These are phyloP conservation scores for Gremmenia infestans DNA, from an alignment of 2,329 filamentous ascomycete genomes.

Conservation along the genomic window DNA sequence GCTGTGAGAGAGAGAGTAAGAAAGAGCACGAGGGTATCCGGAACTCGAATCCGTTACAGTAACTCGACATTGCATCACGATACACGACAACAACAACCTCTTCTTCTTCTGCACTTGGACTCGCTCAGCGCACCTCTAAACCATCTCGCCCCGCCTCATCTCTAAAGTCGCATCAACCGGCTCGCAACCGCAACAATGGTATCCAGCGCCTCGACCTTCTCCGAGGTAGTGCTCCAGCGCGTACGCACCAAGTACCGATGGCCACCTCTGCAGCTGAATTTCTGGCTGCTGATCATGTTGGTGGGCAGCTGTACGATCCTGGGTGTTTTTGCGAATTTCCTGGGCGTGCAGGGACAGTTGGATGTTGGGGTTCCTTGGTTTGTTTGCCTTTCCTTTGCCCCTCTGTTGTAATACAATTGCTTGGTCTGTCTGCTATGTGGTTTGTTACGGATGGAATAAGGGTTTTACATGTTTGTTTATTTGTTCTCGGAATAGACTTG, in stretches of 20 bases:
- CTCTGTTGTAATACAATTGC: not conserved
- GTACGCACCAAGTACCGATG: constrained; percentile 51
- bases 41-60: too few relatives aligned
- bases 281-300: constrained; percentile 64
- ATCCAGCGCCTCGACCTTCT: constrained; percentile 23
- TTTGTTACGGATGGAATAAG: too few relatives aligned
- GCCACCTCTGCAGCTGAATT: constrained; percentile 61
- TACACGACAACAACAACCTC: too few relatives aligned
- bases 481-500: not conserved
- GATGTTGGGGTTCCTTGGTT: constrained; percentile 56
- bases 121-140: too few relatives aligned
- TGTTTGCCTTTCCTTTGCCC: constrained; percentile 19
- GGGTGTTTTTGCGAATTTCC: constrained; percentile 56
- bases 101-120: too few relatives aligned
- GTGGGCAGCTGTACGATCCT: constrained; percentile 53
- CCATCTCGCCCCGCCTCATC: not conserved
- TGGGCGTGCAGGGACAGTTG: constrained; percentile 53
- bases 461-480: too few relatives aligned
- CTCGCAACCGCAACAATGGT: constrained; percentile 17
- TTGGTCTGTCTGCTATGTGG: too few relatives aligned
- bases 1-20: too few relatives aligned
- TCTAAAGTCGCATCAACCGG: not conserved
- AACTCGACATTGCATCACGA: too few relatives aligned
- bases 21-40: too few relatives aligned
- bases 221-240: constrained; percentile 25